phyloP scores from a whole-genome alignment of 768 basidiomycete genomes.

The Xerocomellus dryophilus region DNA sequence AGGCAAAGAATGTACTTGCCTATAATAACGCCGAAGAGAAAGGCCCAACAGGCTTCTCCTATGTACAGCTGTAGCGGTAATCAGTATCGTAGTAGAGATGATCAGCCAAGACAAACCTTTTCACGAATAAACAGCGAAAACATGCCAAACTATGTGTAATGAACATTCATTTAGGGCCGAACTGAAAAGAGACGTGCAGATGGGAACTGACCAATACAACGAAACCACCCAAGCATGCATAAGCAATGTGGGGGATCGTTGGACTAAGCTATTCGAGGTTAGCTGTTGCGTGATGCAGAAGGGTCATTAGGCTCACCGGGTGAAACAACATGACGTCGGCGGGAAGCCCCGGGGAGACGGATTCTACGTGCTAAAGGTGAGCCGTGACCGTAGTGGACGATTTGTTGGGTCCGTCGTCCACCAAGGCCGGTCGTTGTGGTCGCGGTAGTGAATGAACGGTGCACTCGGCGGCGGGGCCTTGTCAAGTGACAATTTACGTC shows the following conservation, averaged over 20 bases:
- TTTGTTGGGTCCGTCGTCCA: not conserved
- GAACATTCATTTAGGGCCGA: not conserved
- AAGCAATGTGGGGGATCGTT: conserved; percentile 69
- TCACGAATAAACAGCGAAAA: conserved; percentile 90
- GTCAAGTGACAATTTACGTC: conserved; percentile 17
- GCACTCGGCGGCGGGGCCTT: too few relatives aligned
- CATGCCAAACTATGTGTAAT: conserved; percentile 75
- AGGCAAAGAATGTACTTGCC: conserved; percentile 42
- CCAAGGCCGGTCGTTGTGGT: conserved; percentile 1
- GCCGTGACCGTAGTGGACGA: conserved; percentile 6
- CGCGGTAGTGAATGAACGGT: conserved; percentile 3
- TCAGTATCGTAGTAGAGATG: conserved; percentile 4
- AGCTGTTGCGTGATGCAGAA: not conserved
- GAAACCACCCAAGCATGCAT: conserved; percentile 79
- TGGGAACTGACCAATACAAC: conserved; percentile 63
- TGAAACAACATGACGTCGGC: conserved; percentile 45
- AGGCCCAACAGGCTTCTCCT: conserved; percentile 96
- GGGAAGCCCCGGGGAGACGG: not conserved
- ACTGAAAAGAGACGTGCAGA: not conserved
- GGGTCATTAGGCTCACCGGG: conserved; percentile 38
- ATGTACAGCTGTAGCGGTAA: conserved; percentile 63
- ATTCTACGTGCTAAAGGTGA: not conserved
- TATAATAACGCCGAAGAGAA: conserved; percentile 87
- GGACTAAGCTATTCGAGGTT: conserved; percentile 37
- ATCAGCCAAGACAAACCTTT: conserved; percentile 45